Percentiles rank a stretch among this genome's conserved stretches.
Conservation (phyloP, 192 early-diverging fungal species). For the Bifiguratus adelaidae region DNA sequence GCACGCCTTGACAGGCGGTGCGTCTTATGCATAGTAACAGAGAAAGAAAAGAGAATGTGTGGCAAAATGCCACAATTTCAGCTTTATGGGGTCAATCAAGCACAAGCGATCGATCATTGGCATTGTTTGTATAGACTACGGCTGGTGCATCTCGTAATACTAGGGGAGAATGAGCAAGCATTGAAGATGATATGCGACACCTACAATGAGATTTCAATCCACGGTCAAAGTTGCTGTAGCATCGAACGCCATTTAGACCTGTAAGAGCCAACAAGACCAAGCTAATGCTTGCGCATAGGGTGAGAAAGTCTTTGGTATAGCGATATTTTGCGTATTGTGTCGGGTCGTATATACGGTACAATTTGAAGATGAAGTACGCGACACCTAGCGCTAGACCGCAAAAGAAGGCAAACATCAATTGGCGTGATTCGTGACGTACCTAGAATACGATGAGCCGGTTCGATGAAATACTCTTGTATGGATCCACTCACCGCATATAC, state of each 20-base stretch:
- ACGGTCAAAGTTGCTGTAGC: conserved; percentile 53
- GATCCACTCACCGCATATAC: conserved; percentile 43
- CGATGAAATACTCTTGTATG: not conserved
- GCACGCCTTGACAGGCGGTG: no score
- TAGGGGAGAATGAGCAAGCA: not conserved
- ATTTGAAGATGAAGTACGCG: conserved; percentile 58
- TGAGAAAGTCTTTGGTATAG: conserved; percentile 47
- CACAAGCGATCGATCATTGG: no score
- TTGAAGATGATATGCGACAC: conserved; percentile 6
- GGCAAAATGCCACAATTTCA: no score
- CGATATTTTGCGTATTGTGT: conserved; percentile 26
- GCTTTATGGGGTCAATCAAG: no score
- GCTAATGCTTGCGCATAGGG: conserved; percentile 48
- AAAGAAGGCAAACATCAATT: conserved; percentile 47
- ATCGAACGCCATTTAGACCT: conserved; percentile 39
- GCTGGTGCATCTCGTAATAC: conserved; percentile 3
- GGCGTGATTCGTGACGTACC: conserved; percentile 49
- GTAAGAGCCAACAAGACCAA: conserved; percentile 34
- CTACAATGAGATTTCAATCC: conserved; percentile 49
- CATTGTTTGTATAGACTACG: not conserved
- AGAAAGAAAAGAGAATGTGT: no score
- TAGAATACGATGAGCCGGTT: no score
- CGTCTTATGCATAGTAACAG: no score
- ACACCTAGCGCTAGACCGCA: conserved; percentile 46
- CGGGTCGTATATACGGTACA: conserved; percentile 45